Evolutionary conservation across 23 red algal genomes (phyloP).

Genomic region (Gracilaria gracilis): DNA sequence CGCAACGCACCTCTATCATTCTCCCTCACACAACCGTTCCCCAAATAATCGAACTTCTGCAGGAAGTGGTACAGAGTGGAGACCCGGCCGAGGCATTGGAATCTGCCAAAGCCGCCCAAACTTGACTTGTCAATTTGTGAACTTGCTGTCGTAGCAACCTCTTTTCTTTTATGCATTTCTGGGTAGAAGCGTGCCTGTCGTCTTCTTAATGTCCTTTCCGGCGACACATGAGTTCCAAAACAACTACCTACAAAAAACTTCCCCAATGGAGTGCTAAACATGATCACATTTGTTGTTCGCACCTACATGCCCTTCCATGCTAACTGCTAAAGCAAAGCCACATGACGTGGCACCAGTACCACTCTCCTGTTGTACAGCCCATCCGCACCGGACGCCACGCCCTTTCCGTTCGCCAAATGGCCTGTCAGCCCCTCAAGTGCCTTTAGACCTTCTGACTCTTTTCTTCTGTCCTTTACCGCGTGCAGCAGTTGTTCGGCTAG

Average conservation of each 20-base stretch:
- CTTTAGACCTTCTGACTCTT: constrained; percentile 35
- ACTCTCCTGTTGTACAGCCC: constrained; percentile 41
- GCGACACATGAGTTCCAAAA: not conserved
- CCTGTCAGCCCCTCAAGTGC: constrained; percentile 33
- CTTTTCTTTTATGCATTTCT: constrained; percentile 1
- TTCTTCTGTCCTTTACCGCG: constrained; percentile 30
- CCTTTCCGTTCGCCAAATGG: constrained; percentile 39
- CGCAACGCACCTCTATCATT: constrained; percentile 57
- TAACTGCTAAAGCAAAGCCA: constrained; percentile 44
- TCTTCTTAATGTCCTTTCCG: constrained; percentile 7
- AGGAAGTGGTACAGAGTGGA: constrained; percentile 51
- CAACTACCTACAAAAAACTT: constrained; percentile 31
- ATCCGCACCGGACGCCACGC: constrained; percentile 11
- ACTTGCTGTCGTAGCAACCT: constrained; percentile 23
- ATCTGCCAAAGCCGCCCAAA: constrained; percentile 22
- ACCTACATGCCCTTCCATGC: not conserved
- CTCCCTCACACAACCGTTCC: constrained; percentile 52
- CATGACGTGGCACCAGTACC: constrained; percentile 30
- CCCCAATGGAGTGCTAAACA: constrained; percentile 36
- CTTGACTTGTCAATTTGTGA: not conserved
- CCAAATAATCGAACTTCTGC: constrained; percentile 58
- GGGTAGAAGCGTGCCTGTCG: constrained; percentile 32
- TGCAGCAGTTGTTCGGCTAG: constrained; percentile 35
- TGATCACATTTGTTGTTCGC: constrained; percentile 15
- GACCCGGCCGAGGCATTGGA: constrained; percentile 57